Base-by-base conservation (phyloP, 495 filamentous ascomycete species). In the Cercophora scortea region DNA sequence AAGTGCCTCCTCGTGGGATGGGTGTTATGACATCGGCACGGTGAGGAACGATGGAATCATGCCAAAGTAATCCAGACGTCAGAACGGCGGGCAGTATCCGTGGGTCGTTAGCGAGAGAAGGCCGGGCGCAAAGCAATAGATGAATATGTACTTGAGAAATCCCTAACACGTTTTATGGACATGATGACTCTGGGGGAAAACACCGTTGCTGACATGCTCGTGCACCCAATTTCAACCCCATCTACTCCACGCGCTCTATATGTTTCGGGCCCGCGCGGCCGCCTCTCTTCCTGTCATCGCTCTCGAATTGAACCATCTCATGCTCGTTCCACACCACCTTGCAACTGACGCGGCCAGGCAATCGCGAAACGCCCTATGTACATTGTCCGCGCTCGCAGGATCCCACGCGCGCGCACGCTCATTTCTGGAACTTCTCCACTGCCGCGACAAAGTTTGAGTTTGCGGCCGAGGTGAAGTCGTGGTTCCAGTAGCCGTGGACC, bases 401-500 rank as follows among this genome's bases (percentile, higher is more conserved):
- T 44, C 13, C 25, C 25, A 5, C 25, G 25, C 25, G 25, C 25
- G 25, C 25, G 25, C 25, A 5, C 25, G 25, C 25, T 25, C 25
- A 25, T 18, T 25, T 32, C 43, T 45, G 43, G 32, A 45, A 15
- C n/a, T 15, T 32, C 18, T 1, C 43, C 7, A 50, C 39, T 6
- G 39, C 39, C 1, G 16, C 18, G 15, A 42, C 48, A 7, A n/a
- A 50, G 48, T 50, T 50, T 4, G 11, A n/a, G 59, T 78, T 78
- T 5, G 45, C 53, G 32, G 62, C 75, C 8, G 46, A 11, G 4
- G 57, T 42, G 49, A 75, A 72, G 49, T 75, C 72, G 45, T 73
- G 69, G 15, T 62, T 57, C 71, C 71, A 75, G 61, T 74, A 73
- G n/a, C 38, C 60, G 52, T 63, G 61, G 1, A 69, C 66, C 13